Percentiles rank a stretch among this genome's conserved stretches.
Evolutionary conservation across 1,139 yeast genomes (phyloP).

Genomic region (Scheffersomyces parashehatae): DNA sequence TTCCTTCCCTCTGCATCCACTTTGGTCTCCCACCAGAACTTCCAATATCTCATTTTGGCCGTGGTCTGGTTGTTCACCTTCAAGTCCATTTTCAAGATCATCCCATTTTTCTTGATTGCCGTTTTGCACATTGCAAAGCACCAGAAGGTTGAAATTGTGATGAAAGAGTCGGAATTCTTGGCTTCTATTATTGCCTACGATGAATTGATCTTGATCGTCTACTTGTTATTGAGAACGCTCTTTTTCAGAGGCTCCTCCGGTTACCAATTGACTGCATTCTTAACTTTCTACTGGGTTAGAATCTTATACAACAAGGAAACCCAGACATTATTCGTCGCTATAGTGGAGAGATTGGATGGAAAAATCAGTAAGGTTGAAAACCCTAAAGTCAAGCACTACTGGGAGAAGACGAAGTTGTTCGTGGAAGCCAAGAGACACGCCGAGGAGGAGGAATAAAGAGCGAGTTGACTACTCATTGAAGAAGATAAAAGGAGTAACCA

Average conservation of each 20-base stretch:
- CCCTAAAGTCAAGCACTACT: slow-evolving; percentile 43
- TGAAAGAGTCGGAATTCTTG: slow-evolving; percentile 38
- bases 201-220: slow-evolving; percentile 55
- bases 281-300: slow-evolving; percentile 69
- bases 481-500: neutral
- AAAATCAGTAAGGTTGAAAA: slow-evolving; percentile 42
- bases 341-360: slow-evolving; percentile 47
- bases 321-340: slow-evolving; percentile 39
- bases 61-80: slow-evolving; percentile 63
- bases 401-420: slow-evolving; percentile 44
- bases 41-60: slow-evolving; percentile 60
- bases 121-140: slow-evolving; percentile 52
- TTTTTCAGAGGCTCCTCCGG: slow-evolving; percentile 69
- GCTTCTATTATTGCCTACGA: slow-evolving; percentile 58
- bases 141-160: slow-evolving; percentile 42
- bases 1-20: slow-evolving; percentile 58
- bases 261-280: slow-evolving; percentile 57
- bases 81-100: slow-evolving; percentile 61
- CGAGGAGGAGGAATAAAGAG: neutral
- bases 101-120: slow-evolving; percentile 61
- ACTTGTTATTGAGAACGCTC: slow-evolving; percentile 58
- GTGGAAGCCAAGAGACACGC: slow-evolving; percentile 32
- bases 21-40: slow-evolving; percentile 65
- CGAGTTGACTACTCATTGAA: neutral
- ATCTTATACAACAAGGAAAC: slow-evolving; percentile 55